A percentile compares a stretch with the other conserved stretches of the same genome.
Evolutionary conservation across 2,329 filamentous ascomycete genomes (phyloP).

Genomic region (Colletotrichum siamense): DNA sequence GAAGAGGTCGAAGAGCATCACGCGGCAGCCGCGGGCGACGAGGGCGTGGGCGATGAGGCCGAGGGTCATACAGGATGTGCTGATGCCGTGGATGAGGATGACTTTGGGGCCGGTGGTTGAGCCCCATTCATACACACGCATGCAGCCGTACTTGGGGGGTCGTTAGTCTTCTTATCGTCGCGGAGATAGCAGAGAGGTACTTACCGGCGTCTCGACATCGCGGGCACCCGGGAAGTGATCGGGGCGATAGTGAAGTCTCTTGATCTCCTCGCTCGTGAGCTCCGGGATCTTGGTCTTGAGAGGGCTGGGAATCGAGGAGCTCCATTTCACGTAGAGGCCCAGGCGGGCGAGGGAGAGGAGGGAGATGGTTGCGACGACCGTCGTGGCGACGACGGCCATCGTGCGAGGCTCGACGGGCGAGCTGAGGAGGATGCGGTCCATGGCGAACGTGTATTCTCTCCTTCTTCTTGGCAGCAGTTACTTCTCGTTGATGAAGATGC

Average conservation of each 20-base stretch:
- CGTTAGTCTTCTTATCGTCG: background rate
- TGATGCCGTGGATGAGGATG: conserved; percentile 83
- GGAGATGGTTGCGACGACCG: conserved; percentile 45
- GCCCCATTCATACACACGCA: conserved; percentile 84
- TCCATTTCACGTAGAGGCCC: conserved; percentile 44
- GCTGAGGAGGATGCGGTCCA: conserved; percentile 34
- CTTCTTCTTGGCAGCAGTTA: background rate
- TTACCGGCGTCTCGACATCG: conserved; percentile 72
- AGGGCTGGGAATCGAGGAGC: conserved; percentile 48
- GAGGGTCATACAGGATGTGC: conserved; percentile 79
- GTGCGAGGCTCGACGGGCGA: conserved; percentile 29
- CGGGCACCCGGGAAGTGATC: conserved; percentile 75
- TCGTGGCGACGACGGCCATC: conserved; percentile 41
- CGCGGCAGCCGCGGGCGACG: conserved; percentile 73
- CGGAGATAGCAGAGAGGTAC: conserved; percentile 23
- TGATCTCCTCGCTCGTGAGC: conserved; percentile 40
- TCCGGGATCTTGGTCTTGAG: conserved; percentile 44
- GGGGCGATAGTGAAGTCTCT: conserved; percentile 61
- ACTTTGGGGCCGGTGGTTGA: conserved; percentile 76
- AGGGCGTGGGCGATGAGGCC: conserved; percentile 70
- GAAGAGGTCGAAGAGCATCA: conserved; percentile 81
- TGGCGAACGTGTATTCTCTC: conserved; percentile 8
- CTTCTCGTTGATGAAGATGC: background rate
- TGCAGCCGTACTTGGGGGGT: conserved; percentile 65
- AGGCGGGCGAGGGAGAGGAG: conserved; percentile 39